Percentiles rank a stretch among this genome's conserved stretches.
phyloP scores from a whole-genome alignment of 169 alveolate genomes.

The Eimeria maxima region DNA sequence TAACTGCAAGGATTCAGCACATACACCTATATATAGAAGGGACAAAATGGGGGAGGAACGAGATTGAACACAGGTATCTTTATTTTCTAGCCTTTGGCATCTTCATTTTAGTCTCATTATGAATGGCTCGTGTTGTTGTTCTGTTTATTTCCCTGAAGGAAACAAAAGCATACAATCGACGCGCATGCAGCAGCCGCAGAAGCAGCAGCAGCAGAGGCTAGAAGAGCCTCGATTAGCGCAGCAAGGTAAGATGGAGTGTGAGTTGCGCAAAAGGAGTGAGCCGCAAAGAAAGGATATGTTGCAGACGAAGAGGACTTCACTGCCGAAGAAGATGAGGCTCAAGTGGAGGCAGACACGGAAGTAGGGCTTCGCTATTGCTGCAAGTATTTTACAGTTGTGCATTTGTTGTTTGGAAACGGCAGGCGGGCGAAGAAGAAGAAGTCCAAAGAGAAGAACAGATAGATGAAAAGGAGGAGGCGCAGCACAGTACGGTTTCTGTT shows the following conservation, averaged over 20 bases:
- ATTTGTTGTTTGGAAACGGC: not conserved
- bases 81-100: too few relatives aligned
- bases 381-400: not conserved
- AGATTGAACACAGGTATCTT: conserved; percentile 29
- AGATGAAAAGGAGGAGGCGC: conserved; percentile 32
- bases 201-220: conserved; percentile 15
- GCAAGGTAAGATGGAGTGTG: conserved; percentile 34
- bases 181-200: conserved; percentile 39
- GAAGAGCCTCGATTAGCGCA: not conserved
- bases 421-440: conserved; percentile 59
- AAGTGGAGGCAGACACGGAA: conserved; percentile 29
- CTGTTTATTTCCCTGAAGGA: not conserved
- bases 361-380: not conserved
- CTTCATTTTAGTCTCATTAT: not conserved
- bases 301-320: not conserved
- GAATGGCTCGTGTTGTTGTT: not conserved
- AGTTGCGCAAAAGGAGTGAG: not conserved
- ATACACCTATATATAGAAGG: not conserved
- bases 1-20: not conserved
- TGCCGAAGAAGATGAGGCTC: conserved; percentile 30
- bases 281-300: not conserved
- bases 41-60: not conserved
- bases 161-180: not conserved
- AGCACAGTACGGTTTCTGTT: conserved; percentile 16
- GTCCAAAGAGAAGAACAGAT: conserved; percentile 28